Evolutionary conservation across 2,329 filamentous ascomycete species (phyloP).

Genomic region (Fusarium avenaceum): DNA sequence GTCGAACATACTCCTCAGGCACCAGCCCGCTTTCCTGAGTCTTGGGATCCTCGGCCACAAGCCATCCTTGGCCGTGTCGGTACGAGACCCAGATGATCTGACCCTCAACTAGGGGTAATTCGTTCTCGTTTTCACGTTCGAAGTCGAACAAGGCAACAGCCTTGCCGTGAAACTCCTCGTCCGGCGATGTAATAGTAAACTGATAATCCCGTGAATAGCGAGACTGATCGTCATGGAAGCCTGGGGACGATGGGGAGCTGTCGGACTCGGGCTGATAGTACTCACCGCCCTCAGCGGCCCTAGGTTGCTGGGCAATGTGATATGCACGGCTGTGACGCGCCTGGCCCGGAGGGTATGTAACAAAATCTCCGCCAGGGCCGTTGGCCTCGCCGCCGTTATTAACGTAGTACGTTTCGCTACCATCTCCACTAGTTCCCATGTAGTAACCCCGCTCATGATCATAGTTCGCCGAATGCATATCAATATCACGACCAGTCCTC

Average conservation of each 20-base stretch:
- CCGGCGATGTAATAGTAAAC: conserved; percentile 93
- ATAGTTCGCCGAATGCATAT: conserved; percentile 63
- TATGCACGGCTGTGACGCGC: conserved; percentile 68
- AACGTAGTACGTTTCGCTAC: conserved; percentile 80
- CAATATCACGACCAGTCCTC: conserved; percentile 62
- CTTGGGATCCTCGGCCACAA: conserved; percentile 95
- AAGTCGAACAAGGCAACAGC: conserved; percentile 97
- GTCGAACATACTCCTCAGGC: conserved; percentile 93
- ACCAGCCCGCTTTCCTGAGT: conserved; percentile 95
- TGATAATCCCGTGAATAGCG: conserved; percentile 93
- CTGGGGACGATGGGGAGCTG: conserved; percentile 71
- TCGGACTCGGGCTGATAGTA: conserved; percentile 69
- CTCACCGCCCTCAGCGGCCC: conserved; percentile 63
- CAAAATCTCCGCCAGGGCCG: conserved; percentile 82
- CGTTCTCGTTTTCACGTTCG: conserved; percentile 94
- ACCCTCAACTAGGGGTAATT: conserved; percentile 90
- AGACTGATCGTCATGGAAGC: conserved; percentile 73
- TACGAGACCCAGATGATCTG: conserved; percentile 98
- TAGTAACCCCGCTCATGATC: conserved; percentile 76
- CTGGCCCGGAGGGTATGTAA: conserved; percentile 80
- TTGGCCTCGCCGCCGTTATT: conserved; percentile 77
- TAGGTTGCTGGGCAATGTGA: conserved; percentile 60
- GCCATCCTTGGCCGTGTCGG: conserved; percentile 95
- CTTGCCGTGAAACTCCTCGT: conserved; percentile 98
- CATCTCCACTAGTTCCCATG: conserved; percentile 75